Conservation (phyloP, 331 rosid genomes). For the Erythrophleum ivorense region DNA sequence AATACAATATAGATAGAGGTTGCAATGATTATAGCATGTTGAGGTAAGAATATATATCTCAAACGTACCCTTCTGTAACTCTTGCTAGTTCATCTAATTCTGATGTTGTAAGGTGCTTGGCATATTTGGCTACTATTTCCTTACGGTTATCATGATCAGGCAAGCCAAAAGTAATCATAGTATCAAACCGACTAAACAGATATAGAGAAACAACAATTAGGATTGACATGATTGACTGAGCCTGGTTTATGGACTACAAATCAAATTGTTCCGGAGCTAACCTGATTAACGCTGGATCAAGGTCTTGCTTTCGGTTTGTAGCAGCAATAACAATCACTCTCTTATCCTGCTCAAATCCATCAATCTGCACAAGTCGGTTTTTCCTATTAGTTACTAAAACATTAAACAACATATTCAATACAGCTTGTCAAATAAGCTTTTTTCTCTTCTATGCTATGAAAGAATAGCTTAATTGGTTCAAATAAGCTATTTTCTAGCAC, state of each 20-base stretch:
- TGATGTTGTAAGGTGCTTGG: slow-evolving; percentile 73
- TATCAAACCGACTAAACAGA: slow-evolving; percentile 66
- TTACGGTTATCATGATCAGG: slow-evolving; percentile 81
- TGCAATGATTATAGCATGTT: not conserved
- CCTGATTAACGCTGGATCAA: slow-evolving; percentile 92
- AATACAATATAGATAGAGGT: not conserved
- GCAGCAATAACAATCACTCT: slow-evolving; percentile 94
- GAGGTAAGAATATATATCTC: slow-evolving; percentile 5
- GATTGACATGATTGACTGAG: not conserved
- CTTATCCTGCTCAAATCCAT: slow-evolving; percentile 95
- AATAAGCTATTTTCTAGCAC: not conserved
- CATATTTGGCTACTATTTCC: slow-evolving; percentile 85
- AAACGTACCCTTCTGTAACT: slow-evolving; percentile 76
- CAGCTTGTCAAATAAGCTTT: not conserved
- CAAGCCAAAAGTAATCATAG: slow-evolving; percentile 67
- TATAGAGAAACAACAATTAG: not conserved
- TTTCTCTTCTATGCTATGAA: not conserved
- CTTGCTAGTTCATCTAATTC: slow-evolving; percentile 79
- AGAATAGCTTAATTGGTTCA: not conserved
- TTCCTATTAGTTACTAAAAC: slow-evolving; percentile 20
- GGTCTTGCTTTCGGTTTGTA: slow-evolving; percentile 95
- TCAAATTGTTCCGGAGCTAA: slow-evolving; percentile 29
- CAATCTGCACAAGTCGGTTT: slow-evolving; percentile 66
- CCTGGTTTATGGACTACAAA: slow-evolving; percentile 15
- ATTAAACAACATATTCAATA: not conserved